phyloP scores from a whole-genome alignment of 176 grass and related monocot genomes.

The Juncus effusus region DNA sequence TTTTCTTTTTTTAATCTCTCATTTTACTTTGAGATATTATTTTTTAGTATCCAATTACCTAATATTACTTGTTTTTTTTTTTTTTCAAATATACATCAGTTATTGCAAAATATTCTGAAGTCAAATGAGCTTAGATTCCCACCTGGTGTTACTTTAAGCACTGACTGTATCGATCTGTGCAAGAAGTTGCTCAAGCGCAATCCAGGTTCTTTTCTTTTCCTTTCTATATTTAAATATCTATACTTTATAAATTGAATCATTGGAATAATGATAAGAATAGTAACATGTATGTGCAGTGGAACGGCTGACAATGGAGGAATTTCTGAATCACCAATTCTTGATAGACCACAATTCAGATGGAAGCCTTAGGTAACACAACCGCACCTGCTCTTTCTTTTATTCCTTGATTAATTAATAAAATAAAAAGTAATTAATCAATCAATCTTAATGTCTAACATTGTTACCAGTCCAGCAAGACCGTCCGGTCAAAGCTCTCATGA shows the following conservation, averaged over 20 bases:
- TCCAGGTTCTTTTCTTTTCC: conserved; percentile 50
- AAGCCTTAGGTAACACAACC: conserved; percentile 44
- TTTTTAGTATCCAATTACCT: conserved; percentile 13
- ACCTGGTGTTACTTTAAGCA: conserved; percentile 51
- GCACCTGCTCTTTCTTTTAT: conserved; percentile 19
- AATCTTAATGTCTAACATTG: conserved; percentile 32
- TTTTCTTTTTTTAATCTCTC: not conserved
- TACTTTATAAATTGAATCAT: not conserved
- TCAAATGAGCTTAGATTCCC: conserved; percentile 63
- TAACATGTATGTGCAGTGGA: conserved; percentile 65
- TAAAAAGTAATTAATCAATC: no score
- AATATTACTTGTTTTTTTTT: conserved; percentile 20
- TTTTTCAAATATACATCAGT: conserved; percentile 35
- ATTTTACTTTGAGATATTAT: conserved; percentile 14
- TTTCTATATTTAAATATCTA: not conserved
- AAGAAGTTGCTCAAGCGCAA: conserved; percentile 75
- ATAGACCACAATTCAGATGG: conserved; percentile 42
- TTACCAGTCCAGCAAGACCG: conserved; percentile 44
- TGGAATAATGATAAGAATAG: no score
- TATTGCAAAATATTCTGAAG: conserved; percentile 71
- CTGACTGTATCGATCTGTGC: conserved; percentile 81
- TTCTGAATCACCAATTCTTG: conserved; percentile 93
- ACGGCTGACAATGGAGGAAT: conserved; percentile 90
- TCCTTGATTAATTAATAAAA: conserved; percentile 2
- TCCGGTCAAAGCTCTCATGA: conserved; percentile 72